Base-by-base conservation (phyloP, 257 asterid species). In the Lycium barbarum region DNA sequence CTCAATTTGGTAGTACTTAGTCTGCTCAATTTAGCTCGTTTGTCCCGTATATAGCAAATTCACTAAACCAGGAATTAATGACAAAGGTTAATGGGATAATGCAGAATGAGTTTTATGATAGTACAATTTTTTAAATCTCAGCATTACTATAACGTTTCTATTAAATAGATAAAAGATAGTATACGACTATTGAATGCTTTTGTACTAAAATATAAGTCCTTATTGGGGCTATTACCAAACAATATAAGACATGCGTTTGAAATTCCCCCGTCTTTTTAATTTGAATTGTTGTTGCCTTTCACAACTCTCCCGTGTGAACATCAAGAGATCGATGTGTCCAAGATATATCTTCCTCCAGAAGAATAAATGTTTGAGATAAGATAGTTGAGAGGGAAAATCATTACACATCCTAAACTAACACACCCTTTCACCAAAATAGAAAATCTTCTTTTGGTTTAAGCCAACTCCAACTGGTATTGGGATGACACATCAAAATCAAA, bases 401-500 rank as follows among this genome's bases (percentile, higher is more conserved):
- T 43, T 43, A 12, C 79, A 72, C 36, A 43, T 45, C 36, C 53
- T 72, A 43, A 36, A 1, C 9, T 70, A 51, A 57, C 22, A 17
- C 22, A 17, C 8, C 63, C 61, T 74, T 74, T 49, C n/a, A 74
- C 62, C 81, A 72, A 74, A 22, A 22, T 49, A 22, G 62, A 47
- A 73, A 45, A 10, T 20, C 35, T 73, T 20, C 13, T 74, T 49
- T 74, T 49, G 13, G 38, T 22, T 74, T 74, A 74, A 49, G 13
- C 43, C 6, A 13, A 74, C 13, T 74, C n/a, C 20, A 47, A 74
- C 35, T 47, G 61, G 43, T 20, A 74, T 49, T 74, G 20, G 45
- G 62, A 74, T 74, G 81, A 49, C 61, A 49, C 62, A 49, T 74
- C 81, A 74, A 74, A 74, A 49, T 49, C 62, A 22, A 67, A 22